Conservation (phyloP, 1,139 yeast species). For the Debaryomyces subglobosus region DNA sequence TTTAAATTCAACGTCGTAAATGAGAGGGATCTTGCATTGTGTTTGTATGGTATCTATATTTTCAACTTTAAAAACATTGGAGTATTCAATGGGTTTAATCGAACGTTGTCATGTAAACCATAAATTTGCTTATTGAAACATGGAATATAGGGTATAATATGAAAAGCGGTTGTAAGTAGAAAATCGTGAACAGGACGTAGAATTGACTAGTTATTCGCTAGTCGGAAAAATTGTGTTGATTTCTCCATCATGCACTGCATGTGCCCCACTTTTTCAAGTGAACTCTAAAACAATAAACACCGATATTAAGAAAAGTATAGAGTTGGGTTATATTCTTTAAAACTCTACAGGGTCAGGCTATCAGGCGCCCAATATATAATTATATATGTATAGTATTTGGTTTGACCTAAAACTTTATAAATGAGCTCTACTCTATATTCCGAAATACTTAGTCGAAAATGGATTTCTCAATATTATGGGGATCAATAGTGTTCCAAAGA, state of each 20-base stretch:
- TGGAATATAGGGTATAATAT: too few relatives aligned
- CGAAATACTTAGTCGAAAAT: not conserved
- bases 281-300: not conserved
- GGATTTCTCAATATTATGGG: constrained; percentile 1
- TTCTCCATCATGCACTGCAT: not conserved
- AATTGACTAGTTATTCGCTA: not conserved
- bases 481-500: constrained; percentile 2
- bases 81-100: not conserved
- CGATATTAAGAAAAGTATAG: too few relatives aligned
- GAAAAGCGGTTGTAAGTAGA: not conserved
- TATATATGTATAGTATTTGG: not conserved
- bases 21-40: not conserved
- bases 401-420: too few relatives aligned
- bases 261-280: not conserved
- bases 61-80: not conserved
- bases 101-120: not conserved
- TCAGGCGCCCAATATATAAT: too few relatives aligned
- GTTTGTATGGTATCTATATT: not conserved
- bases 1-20: not conserved
- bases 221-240: not conserved
- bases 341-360: too few relatives aligned
- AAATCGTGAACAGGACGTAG: not conserved
- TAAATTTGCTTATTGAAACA: too few relatives aligned
- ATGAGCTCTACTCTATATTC: not conserved
- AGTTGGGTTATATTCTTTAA: too few relatives aligned